Conservation (phyloP, 2,329 filamentous ascomycete species). For the Trichoderma brevicompactum region DNA sequence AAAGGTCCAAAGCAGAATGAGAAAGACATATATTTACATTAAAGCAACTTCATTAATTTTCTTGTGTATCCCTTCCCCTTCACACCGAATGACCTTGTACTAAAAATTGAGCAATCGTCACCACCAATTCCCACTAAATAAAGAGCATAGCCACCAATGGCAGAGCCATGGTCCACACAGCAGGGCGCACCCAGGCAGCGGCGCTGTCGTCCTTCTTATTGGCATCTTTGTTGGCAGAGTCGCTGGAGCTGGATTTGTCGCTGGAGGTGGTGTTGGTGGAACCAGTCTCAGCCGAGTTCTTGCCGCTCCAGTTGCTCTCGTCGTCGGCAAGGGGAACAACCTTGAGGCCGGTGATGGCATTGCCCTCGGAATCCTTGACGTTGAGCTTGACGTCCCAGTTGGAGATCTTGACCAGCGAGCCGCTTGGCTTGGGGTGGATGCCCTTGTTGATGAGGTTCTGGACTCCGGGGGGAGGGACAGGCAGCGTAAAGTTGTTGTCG, state of each 20-base stretch:
- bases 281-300: conserved; percentile 46
- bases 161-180: conserved; percentile 42
- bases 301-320: conserved; percentile 52
- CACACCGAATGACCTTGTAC: background rate
- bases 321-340: conserved; percentile 53
- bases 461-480: conserved; percentile 67
- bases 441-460: conserved; percentile 77
- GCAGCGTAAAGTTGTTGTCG: conserved; percentile 79
- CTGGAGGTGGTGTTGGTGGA: conserved; percentile 30
- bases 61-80: conserved; percentile 5
- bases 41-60: conserved; percentile 29
- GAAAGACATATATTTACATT: conserved; percentile 29
- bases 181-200: conserved; percentile 39
- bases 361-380: conserved; percentile 49
- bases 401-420: conserved; percentile 70
- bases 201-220: conserved; percentile 35
- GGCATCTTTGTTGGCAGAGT: background rate
- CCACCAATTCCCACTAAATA: conserved; percentile 34
- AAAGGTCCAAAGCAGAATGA: conserved; percentile 27
- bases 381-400: conserved; percentile 60
- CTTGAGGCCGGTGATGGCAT: conserved; percentile 50
- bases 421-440: conserved; percentile 64
- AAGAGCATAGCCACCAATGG: conserved; percentile 44
- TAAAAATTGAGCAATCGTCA: conserved; percentile 1
- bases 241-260: background rate